Evolutionary conservation across 2,329 filamentous ascomycete genomes (phyloP), one percentile per base, ranked within the genome.

Genomic region (Arthrinium phaeospermum): DNA sequence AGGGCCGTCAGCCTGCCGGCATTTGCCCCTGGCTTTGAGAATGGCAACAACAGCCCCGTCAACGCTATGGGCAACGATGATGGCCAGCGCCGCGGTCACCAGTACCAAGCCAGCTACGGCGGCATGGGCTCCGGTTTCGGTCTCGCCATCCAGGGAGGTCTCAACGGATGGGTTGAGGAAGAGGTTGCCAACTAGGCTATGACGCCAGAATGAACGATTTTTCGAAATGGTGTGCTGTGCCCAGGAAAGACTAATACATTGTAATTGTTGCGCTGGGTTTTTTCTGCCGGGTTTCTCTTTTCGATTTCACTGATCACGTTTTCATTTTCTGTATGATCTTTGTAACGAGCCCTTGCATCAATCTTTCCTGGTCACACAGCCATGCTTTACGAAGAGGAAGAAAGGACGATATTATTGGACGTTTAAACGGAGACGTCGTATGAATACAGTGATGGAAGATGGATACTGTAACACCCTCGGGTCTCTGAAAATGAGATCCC

Each of bases 1-100:
- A 92, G 96, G 49, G 95, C 96, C 46, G 94, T 98, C 73, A 98
- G 95, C 81, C 86, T 99, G 79, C 96, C 96, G 1, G 90, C 89
- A 6, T 87, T 93, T 71, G 90, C 89, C 0, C 89, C 90, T 24
- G 89, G 88, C 22, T 90, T 91, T 71, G 89, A 91, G 81, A 91
- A 91, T 70, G 88, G 88, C 61, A 86, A 85, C 71, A 86, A 83
- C 74, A 88, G 86, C 80, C 85, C 86, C 53, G 85, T 84, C 77
- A 86, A 85, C 75, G 79, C 85, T 27, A 83, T 85, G 24, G 86
- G 82, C 46, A 84, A 83, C 70, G 87, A 88, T 37, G 86, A 88
- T 37, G 86, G 86, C 51, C 87, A 90, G 80, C 87, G 90, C 71
- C 86, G 90, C 72, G 90, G 90, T 14, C 91, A 92, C 78, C 90